Conservation (phyloP, 495 filamentous ascomycete genomes). For the Aspergillus leporis region DNA sequence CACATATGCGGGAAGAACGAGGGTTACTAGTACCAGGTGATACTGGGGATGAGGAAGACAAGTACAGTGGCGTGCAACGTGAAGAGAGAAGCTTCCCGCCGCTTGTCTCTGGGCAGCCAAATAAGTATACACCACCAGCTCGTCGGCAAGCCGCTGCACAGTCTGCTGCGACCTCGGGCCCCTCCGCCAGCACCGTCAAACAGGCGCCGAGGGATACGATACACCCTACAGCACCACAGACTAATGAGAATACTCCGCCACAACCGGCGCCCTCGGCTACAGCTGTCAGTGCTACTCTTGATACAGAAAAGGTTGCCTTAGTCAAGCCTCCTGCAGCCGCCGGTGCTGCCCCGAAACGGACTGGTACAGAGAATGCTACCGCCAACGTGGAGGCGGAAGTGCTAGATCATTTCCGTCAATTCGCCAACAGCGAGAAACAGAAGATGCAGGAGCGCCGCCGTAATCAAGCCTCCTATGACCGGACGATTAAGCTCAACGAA, state of each 20-base stretch:
- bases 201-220: conserved; percentile 27
- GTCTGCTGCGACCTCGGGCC: conserved; percentile 67
- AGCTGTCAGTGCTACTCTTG: conserved; percentile 27
- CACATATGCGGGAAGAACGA: conserved; percentile 87
- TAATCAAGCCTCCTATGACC: conserved; percentile 66
- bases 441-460: conserved; percentile 71
- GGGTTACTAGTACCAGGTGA: conserved; percentile 62
- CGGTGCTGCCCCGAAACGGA: conserved; percentile 26
- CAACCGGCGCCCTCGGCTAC: conserved; percentile 24
- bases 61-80: conserved; percentile 90
- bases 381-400: conserved; percentile 78
- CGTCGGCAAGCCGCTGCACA: conserved; percentile 74
- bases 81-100: conserved; percentile 67
- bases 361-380: conserved; percentile 59
- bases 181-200: conserved; percentile 55
- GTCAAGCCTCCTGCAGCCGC: conserved; percentile 26
- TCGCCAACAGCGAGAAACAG: conserved; percentile 75
- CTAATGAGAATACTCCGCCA: conserved; percentile 39
- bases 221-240: conserved; percentile 8
- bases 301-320: conserved; percentile 36
- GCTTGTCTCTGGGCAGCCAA: conserved; percentile 59
- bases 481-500: conserved; percentile 87
- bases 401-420: conserved; percentile 76
- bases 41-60: conserved; percentile 84
- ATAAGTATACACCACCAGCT: conserved; percentile 89